Conservation (phyloP, 441 rosid species). For the Pelargonium cotyledonis region DNA sequence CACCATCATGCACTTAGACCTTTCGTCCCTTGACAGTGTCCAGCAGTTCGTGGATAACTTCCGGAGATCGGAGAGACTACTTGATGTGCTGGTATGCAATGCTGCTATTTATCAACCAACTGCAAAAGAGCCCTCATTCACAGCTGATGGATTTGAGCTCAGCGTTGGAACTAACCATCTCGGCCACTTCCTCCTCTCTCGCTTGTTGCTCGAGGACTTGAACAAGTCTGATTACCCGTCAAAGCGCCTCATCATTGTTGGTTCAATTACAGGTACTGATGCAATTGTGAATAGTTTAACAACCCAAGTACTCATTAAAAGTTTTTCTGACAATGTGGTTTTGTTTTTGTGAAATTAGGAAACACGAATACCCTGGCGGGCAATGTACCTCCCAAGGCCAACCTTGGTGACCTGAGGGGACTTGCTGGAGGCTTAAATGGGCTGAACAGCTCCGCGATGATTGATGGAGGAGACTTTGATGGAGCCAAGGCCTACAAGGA, state of each 20-base stretch:
- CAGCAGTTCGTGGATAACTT: constrained; percentile 63
- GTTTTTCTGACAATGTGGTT: background rate
- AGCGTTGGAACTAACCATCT: constrained; percentile 91
- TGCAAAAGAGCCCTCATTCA: constrained; percentile 73
- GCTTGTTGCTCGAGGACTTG: constrained; percentile 71
- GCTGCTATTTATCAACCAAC: constrained; percentile 81
- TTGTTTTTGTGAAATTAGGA: constrained; percentile 31
- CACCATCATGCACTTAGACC: constrained; percentile 79
- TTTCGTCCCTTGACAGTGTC: constrained; percentile 74
- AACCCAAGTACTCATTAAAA: too few species aligned
- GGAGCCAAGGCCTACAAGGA: constrained; percentile 97
- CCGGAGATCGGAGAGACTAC: constrained; percentile 41
- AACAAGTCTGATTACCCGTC: constrained; percentile 63
- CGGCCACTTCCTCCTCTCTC: constrained; percentile 69
- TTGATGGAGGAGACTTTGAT: constrained; percentile 84
- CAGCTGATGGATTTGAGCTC: constrained; percentile 88
- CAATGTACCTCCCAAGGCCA: constrained; percentile 87
- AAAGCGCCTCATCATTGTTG: constrained; percentile 79
- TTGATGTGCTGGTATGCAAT: constrained; percentile 76
- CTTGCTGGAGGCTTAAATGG: constrained; percentile 61
- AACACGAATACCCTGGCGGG: constrained; percentile 89
- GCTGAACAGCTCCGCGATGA: constrained; percentile 64
- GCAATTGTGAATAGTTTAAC: background rate
- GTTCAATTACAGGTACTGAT: constrained; percentile 71
- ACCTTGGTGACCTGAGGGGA: constrained; percentile 85